Conservation (phyloP, 495 filamentous ascomycete genomes). For the Penicillium simplicissimum region DNA sequence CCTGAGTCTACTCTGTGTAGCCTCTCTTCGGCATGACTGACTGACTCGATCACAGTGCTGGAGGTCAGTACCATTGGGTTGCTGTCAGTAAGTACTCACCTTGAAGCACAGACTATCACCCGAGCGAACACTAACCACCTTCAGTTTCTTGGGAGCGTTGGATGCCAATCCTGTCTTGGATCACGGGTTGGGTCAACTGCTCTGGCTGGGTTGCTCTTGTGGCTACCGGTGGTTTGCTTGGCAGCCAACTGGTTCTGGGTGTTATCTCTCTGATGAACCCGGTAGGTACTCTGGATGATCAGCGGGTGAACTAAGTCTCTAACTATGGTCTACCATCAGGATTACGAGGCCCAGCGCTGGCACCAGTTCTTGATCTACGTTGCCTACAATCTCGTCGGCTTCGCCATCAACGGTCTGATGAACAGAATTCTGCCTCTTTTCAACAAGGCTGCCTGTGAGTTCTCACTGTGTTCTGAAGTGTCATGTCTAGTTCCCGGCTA, state of each 20-base stretch:
- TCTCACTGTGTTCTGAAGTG: background rate
- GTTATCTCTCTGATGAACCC: constrained; percentile 60
- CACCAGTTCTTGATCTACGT: constrained; percentile 77
- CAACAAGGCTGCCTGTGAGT: constrained; percentile 56
- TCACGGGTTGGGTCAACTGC: constrained; percentile 75
- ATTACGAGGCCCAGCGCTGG: constrained; percentile 60
- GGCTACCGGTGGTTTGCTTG: constrained; percentile 51
- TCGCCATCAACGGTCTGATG: constrained; percentile 66
- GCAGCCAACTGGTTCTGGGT: constrained; percentile 58
- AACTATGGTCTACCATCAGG: constrained; percentile 16
- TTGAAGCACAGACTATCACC: background rate
- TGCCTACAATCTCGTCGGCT: constrained; percentile 60
- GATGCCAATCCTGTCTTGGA: constrained; percentile 65
- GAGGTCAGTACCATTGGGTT: constrained; percentile 77
- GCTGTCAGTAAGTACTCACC: constrained; percentile 34
- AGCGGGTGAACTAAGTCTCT: background rate
- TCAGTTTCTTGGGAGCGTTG: constrained; percentile 51
- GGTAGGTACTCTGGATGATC: constrained; percentile 20
- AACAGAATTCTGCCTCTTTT: constrained; percentile 63
- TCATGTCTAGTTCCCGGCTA: background rate
- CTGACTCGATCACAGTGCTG: constrained; percentile 41
- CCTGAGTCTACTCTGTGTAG: background rate
- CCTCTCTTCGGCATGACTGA: constrained; percentile 38
- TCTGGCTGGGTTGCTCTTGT: constrained; percentile 67
- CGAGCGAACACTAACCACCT: constrained; percentile 21